Base-by-base conservation (phyloP, 2,329 filamentous ascomycete genomes). In the Aureobasidium sp. region DNA sequence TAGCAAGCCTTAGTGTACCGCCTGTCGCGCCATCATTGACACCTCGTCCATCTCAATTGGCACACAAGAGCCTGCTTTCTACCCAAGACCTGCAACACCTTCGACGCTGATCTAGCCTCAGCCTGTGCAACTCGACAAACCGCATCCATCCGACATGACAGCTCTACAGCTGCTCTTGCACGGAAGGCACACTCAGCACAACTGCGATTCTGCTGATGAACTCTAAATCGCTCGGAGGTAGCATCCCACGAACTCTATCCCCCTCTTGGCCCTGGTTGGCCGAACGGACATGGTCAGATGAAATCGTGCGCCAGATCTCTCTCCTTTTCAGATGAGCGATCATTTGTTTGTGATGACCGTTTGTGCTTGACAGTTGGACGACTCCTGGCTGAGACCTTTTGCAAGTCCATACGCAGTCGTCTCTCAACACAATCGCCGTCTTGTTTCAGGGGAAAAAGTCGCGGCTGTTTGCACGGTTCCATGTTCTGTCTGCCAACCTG, bases 21-120 rank as follows among this genome's bases (percentile, higher is more conserved):
- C 54, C 54, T 54, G 50, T 54, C 50, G 50, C 50, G 50, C 50
- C 50, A 54, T 54, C 50, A 42, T 54, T 54, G 50, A 54, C 50
- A 54, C 50, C 50, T 54, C 50, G 50, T 40, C 35, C 50, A 37
- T n/a, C 27, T 44, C 27, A 45, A 44, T 57, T 44, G 53, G 24
- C 45, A 45, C 40, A 57, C 53, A 42, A 54, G n/a, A 2, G 37
- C 50, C 50, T 37, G 50, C 39, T 24, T 19, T 17, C 53, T 24
- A 35, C 17, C 27, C 53, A 57, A 5, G 15, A 19, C 17, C n/a
- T 45, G 40, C 37, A 7, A 44, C 40, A 45, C 1, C n/a, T 3
- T 14, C 14, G 27, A 7, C 31, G 39, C 9, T 31, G 17, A 8
- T 19, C 5, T 7, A 29, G 27, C 31, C 37, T 57, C 29, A 19